Conservation (phyloP, 441 rosid species). For the Isatis lusitanica region DNA sequence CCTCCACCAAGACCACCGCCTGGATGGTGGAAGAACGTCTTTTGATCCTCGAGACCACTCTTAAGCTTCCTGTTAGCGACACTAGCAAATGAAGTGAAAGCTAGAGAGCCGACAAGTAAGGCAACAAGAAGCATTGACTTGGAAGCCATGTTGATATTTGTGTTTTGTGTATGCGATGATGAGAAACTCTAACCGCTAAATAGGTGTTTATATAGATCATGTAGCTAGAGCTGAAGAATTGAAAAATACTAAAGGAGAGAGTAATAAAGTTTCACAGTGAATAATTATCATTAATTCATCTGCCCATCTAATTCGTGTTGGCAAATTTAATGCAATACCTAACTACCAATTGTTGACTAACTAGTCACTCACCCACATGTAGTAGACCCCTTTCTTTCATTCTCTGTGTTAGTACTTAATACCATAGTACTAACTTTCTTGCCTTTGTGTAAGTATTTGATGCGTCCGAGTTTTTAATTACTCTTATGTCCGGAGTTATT, state of each 20-base stretch:
- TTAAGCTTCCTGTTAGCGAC: conserved; percentile 36
- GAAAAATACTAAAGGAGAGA: not conserved
- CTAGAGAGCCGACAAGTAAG: conserved; percentile 36
- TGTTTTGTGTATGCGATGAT: conserved; percentile 30
- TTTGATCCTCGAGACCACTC: conserved; percentile 34
- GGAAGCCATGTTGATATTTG: conserved; percentile 33
- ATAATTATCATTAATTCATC: conserved; percentile 32
- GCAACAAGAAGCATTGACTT: conserved; percentile 37
- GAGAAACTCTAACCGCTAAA: conserved; percentile 24
- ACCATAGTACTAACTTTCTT: conserved; percentile 17
- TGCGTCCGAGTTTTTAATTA: not conserved
- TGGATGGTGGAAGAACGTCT: conserved; percentile 26
- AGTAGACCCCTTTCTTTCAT: conserved; percentile 33
- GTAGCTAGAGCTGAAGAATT: conserved; percentile 1
- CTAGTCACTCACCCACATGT: conserved; percentile 33
- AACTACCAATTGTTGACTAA: conserved; percentile 32
- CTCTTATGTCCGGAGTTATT: not conserved
- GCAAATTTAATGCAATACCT: conserved; percentile 35
- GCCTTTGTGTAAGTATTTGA: not conserved
- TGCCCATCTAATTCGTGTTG: conserved; percentile 37
- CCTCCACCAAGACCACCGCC: conserved; percentile 31
- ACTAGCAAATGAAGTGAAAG: conserved; percentile 36
- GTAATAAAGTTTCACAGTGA: conserved; percentile 4
- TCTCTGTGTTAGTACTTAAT: conserved; percentile 6
- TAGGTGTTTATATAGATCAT: conserved; percentile 33